A percentile compares a stretch with the other conserved stretches of the same genome.
Evolutionary conservation across 1,284 basidiomycete genomes (phyloP).

Genomic region (Ustilago nuda): DNA sequence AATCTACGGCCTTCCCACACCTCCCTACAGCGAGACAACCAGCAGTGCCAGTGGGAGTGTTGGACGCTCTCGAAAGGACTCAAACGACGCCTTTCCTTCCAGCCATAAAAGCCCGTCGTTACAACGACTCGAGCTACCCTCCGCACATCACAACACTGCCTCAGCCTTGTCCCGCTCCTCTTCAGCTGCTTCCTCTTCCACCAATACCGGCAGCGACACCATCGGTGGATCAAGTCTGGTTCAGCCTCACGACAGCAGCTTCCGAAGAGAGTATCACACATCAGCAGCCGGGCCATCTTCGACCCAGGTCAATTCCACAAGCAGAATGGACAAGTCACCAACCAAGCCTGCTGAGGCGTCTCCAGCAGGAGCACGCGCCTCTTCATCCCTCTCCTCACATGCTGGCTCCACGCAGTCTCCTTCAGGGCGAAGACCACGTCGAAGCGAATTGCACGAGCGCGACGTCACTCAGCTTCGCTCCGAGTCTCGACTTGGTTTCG

Average conservation of each 20-base stretch:
- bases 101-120: background rate
- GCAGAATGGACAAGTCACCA: slow-evolving; percentile 2
- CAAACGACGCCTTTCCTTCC: slow-evolving; percentile 11
- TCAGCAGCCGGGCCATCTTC: slow-evolving; percentile 1
- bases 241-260: slow-evolving; percentile 14
- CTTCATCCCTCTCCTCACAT: slow-evolving; percentile 20
- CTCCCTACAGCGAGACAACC: slow-evolving; percentile 45
- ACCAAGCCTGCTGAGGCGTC: slow-evolving; percentile 1
- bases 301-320: background rate
- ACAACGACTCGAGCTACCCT: slow-evolving; percentile 1
- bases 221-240: slow-evolving; percentile 31
- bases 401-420: slow-evolving; percentile 18
- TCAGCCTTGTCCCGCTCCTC: slow-evolving; percentile 21
- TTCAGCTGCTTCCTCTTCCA: slow-evolving; percentile 41
- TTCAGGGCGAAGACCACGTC: slow-evolving; percentile 21
- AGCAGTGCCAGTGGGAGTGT: slow-evolving; percentile 38
- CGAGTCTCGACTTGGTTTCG: slow-evolving; percentile 46
- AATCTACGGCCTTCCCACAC: slow-evolving; percentile 35
- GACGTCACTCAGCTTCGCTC: slow-evolving; percentile 56
- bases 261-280: slow-evolving; percentile 8
- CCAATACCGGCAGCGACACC: slow-evolving; percentile 37
- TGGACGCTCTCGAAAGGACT: slow-evolving; percentile 32
- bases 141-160: background rate
- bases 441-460: slow-evolving; percentile 53
- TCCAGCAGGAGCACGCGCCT: slow-evolving; percentile 20